These are phyloP conservation scores for Fusarium miscanthi DNA, from an alignment of 2,329 filamentous ascomycete species.

Conservation along the genomic window DNA sequence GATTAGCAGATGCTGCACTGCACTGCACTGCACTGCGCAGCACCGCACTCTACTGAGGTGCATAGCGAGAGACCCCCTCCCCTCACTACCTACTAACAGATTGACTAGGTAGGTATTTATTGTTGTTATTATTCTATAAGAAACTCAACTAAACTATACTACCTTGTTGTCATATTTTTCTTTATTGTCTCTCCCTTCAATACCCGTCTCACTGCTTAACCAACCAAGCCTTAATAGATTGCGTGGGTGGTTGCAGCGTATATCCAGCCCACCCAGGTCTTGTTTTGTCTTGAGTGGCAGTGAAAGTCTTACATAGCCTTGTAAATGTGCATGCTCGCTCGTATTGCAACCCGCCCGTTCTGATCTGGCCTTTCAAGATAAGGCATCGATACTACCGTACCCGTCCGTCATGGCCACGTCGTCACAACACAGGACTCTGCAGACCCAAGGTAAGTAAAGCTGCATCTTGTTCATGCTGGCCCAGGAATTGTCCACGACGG, in stretches of 20 bases:
- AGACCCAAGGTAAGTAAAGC: background rate
- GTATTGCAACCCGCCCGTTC: background rate
- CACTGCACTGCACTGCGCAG: background rate
- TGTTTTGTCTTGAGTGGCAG: slow-evolving; percentile 27
- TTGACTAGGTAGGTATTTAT: background rate
- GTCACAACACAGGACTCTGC: background rate
- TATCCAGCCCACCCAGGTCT: background rate
- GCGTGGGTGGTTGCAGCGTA: background rate
- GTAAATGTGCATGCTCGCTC: background rate
- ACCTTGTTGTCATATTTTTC: background rate
- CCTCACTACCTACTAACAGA: background rate
- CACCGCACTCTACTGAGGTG: background rate
- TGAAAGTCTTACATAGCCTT: slow-evolving; percentile 11
- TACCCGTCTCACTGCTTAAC: background rate
- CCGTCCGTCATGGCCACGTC: background rate
- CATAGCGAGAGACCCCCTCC: slow-evolving; percentile 12
- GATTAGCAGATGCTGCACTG: slow-evolving; percentile 27
- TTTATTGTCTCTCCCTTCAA: background rate
- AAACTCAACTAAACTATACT: background rate
- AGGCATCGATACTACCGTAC: background rate
- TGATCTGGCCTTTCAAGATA: background rate
- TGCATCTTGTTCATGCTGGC: background rate
- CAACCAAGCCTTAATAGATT: background rate
- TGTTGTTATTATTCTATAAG: slow-evolving; percentile 1
- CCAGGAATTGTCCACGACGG: background rate